Percentiles rank a stretch among this genome's conserved stretches.
phyloP scores from a whole-genome alignment of 495 filamentous ascomycete species.

The Lineolata rhizophorae region DNA sequence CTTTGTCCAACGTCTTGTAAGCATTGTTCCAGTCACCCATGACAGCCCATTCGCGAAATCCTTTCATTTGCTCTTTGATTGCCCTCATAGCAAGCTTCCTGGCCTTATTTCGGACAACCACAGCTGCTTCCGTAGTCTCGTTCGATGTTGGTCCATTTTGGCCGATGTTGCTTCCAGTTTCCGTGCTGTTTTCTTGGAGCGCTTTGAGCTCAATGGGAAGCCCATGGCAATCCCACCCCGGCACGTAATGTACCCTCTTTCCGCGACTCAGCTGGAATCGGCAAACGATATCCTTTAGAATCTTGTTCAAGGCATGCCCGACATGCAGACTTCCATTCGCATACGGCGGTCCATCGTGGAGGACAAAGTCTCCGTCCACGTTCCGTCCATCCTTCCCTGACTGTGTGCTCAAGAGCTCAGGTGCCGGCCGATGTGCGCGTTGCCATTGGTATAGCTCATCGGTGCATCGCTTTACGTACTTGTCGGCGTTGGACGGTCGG shows the following conservation, averaged over 20 bases:
- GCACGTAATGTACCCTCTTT: conserved; percentile 61
- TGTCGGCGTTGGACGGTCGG: conserved; percentile 23
- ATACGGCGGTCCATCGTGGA: conserved; percentile 95
- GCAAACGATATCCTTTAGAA: conserved; percentile 82
- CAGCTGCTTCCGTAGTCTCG: too few species aligned
- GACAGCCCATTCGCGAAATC: conserved; percentile 63
- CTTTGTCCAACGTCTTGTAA: conserved; percentile 80
- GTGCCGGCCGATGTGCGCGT: conserved; percentile 24
- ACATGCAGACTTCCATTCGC: conserved; percentile 88
- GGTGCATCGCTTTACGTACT: conserved; percentile 54
- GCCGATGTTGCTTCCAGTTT: too few species aligned
- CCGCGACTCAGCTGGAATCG: conserved; percentile 60
- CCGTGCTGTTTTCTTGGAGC: conserved; percentile 34
- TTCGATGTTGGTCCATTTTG: too few species aligned
- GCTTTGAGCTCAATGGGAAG: conserved; percentile 95
- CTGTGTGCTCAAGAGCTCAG: conserved; percentile 34
- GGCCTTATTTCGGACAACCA: conserved; percentile 45
- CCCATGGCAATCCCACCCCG: conserved; percentile 97
- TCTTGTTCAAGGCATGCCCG: conserved; percentile 96
- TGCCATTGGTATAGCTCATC: conserved; percentile 87
- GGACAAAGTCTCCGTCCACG: too few species aligned
- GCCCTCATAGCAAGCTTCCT: conserved; percentile 50
- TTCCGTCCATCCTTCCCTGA: too few species aligned
- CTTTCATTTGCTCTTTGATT: conserved; percentile 57
- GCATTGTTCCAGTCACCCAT: conserved; percentile 89